Conservation (phyloP, 352 stramenopile species). For the Globisporangium alternatum region DNA sequence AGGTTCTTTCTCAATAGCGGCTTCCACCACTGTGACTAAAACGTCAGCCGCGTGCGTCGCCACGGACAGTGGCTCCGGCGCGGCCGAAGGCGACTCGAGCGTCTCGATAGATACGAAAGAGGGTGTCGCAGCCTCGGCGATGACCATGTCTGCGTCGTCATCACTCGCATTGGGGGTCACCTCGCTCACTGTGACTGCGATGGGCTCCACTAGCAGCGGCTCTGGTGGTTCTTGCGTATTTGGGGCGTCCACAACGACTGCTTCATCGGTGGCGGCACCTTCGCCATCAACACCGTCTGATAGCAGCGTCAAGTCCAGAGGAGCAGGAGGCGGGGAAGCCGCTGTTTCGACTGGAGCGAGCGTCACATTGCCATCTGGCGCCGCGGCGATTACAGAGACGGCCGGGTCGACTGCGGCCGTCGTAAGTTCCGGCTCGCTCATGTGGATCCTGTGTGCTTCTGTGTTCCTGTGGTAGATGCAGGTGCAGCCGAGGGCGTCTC, state of each 20-base stretch:
- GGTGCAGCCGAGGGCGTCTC: not conserved
- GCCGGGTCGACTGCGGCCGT: not conserved
- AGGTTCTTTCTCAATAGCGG: not conserved
- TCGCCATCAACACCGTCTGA: not conserved
- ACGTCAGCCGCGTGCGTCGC: not conserved
- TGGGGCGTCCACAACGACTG: not conserved
- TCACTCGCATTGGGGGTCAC: not conserved
- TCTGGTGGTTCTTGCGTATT: not conserved
- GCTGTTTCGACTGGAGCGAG: not conserved
- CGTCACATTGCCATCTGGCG: conserved; percentile 4
- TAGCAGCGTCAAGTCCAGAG: conserved; percentile 7
- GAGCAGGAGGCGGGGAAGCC: not conserved
- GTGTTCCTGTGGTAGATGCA: not conserved
- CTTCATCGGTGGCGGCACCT: not conserved
- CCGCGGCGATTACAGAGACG: not conserved
- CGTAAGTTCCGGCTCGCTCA: conserved; percentile 1
- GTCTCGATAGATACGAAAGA: conserved; percentile 10
- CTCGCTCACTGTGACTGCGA: conserved; percentile 3
- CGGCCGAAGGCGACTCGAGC: conserved; percentile 10
- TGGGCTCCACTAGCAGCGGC: not conserved
- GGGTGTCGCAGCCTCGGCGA: conserved; percentile 18
- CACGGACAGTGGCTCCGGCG: not conserved
- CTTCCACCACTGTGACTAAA: not conserved
- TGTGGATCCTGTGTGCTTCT: not conserved
- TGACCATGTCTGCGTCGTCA: not conserved